A percentile compares a stretch with the other conserved stretches of the same genome.
Evolutionary conservation across 1,284 basidiomycete genomes (phyloP).

Genomic region (Apiotrichum brassicae): DNA sequence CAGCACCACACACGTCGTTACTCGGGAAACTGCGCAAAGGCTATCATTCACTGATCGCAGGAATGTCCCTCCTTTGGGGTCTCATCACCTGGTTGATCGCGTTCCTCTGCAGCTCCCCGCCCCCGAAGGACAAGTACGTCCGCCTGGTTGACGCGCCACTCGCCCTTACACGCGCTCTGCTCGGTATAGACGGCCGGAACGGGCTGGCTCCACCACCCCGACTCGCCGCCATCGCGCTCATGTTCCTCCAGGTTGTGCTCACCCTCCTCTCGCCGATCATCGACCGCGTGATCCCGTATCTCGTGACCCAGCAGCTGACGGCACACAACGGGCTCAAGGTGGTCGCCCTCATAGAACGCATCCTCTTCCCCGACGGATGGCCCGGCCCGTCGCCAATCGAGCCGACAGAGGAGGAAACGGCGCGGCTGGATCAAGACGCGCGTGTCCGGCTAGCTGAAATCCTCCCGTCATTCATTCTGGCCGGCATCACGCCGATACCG

Average conservation of each 20-base stretch:
- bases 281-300: slow-evolving; percentile 33
- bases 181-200: slow-evolving; percentile 19
- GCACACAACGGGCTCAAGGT: slow-evolving; percentile 17
- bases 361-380: slow-evolving; percentile 41
- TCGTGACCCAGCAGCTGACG: slow-evolving; percentile 20
- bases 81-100: slow-evolving; percentile 10
- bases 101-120: slow-evolving; percentile 9
- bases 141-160: slow-evolving; percentile 17
- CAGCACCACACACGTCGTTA: background rate
- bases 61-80: slow-evolving; percentile 9
- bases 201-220: slow-evolving; percentile 8
- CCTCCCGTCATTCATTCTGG: background rate
- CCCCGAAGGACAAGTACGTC: slow-evolving; percentile 4
- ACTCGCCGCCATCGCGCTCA: slow-evolving; percentile 18
- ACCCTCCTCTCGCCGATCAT: slow-evolving; percentile 21
- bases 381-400: slow-evolving; percentile 36
- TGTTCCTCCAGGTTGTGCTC: slow-evolving; percentile 19
- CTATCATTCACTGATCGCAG: background rate
- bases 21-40: background rate
- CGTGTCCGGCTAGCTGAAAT: background rate
- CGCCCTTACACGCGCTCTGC: slow-evolving; percentile 12
- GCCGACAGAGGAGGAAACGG: slow-evolving; percentile 32
- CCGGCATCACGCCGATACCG: background rate
- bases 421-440: background rate
- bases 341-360: slow-evolving; percentile 25